Conservation (phyloP, 2,329 filamentous ascomycete species). For the Cryphonectria japonica region DNA sequence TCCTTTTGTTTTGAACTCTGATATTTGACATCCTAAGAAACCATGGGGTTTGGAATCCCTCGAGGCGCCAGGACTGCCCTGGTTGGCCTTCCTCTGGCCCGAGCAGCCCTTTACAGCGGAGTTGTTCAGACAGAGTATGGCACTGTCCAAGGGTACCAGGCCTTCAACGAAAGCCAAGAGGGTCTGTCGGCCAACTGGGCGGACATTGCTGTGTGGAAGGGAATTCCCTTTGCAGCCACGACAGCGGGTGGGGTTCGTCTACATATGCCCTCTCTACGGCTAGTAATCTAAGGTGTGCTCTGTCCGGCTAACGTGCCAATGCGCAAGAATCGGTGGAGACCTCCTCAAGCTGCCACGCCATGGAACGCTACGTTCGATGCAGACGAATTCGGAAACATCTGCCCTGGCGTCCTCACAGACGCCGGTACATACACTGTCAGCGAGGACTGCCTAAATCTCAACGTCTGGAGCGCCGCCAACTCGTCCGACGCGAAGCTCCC, state of each 20-base stretch:
- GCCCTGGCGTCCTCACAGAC: slow-evolving; percentile 37
- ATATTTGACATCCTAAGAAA: no score
- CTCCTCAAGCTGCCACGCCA: slow-evolving; percentile 41
- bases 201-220: slow-evolving; percentile 51
- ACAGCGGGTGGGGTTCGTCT: no score
- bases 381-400: slow-evolving; percentile 42
- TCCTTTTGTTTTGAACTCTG: no score
- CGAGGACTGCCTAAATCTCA: slow-evolving; percentile 58
- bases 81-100: no score
- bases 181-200: slow-evolving; percentile 33
- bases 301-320: slow-evolving; percentile 34
- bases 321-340: slow-evolving; percentile 50
- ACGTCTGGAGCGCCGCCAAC: slow-evolving; percentile 48
- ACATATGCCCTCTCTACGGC: no score
- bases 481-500: slow-evolving; percentile 41
- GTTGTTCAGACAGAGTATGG: slow-evolving; percentile 29
- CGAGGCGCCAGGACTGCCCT: no score
- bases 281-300: no score
- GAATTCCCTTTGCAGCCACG: slow-evolving; percentile 49
- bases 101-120: no score
- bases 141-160: slow-evolving; percentile 30
- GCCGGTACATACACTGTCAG: slow-evolving; percentile 31
- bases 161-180: slow-evolving; percentile 30
- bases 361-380: slow-evolving; percentile 38
- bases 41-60: no score